phyloP scores from a whole-genome alignment of 2,329 filamentous ascomycete species.

The Fusarium sp. region DNA sequence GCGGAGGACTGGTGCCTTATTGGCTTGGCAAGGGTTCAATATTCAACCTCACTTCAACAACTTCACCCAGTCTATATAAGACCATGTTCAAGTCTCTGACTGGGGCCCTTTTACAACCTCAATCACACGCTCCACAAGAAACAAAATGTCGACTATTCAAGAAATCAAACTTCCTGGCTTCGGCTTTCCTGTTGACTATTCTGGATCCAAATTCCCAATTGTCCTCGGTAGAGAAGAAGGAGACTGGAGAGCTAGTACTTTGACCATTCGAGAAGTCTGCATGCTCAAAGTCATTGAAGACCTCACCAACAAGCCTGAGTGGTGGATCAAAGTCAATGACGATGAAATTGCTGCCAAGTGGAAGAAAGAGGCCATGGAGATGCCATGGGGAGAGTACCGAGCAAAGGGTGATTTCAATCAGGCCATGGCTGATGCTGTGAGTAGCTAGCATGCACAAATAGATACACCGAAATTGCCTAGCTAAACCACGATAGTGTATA shows the following conservation, averaged over 20 bases:
- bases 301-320: constrained; percentile 52
- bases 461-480: neutral
- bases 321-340: constrained; percentile 51
- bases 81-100: neutral
- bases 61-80: neutral
- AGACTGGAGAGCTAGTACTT: constrained; percentile 45
- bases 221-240: constrained; percentile 15
- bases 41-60: neutral
- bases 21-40: constrained; percentile 1
- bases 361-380: constrained; percentile 47
- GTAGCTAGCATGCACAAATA: constrained; percentile 1
- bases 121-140: neutral
- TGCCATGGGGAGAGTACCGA: constrained; percentile 47
- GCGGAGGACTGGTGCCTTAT: constrained; percentile 23
- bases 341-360: constrained; percentile 46
- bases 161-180: constrained; percentile 44
- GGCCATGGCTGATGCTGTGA: constrained; percentile 49
- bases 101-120: neutral
- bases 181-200: constrained; percentile 41
- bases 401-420: constrained; percentile 47
- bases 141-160: constrained; percentile 4
- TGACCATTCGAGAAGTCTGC: constrained; percentile 49
- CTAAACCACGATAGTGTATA: constrained; percentile 46
- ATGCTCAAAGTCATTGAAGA: constrained; percentile 52
- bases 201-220: constrained; percentile 36